A percentile compares a stretch with the other conserved stretches of the same genome.
phyloP scores from a whole-genome alignment of 129 eudicot species.

The Pseudognaphalium luteoalbum region DNA sequence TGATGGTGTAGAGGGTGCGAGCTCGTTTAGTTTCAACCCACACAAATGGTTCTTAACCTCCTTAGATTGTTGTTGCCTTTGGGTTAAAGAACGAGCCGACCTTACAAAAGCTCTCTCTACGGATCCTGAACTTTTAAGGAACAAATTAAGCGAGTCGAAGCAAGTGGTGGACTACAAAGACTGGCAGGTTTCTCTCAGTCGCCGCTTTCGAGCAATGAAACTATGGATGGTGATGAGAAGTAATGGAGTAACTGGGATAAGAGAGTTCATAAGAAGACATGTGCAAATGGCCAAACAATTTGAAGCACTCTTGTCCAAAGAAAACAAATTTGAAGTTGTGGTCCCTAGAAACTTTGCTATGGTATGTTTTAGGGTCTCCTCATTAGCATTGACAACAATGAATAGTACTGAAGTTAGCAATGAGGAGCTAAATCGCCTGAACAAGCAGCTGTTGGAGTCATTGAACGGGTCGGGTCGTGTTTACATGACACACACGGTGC shows the following conservation, averaged over 20 bases:
- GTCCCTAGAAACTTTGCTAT: slow-evolving; percentile 22
- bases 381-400: neutral
- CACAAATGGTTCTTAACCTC: slow-evolving; percentile 38
- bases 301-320: slow-evolving; percentile 20
- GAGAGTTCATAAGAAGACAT: slow-evolving; percentile 22
- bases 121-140: slow-evolving; percentile 29
- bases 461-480: neutral
- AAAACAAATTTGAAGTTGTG: slow-evolving; percentile 37
- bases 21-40: slow-evolving; percentile 29
- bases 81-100: slow-evolving; percentile 22
- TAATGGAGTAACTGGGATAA: slow-evolving; percentile 21
- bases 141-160: slow-evolving; percentile 3
- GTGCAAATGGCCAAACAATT: slow-evolving; percentile 35
- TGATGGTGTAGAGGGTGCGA: slow-evolving; percentile 36
- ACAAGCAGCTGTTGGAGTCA: neutral
- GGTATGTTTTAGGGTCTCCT: slow-evolving; percentile 3
- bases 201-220: slow-evolving; percentile 14
- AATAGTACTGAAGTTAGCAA: neutral
- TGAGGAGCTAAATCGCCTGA: neutral
- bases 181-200: slow-evolving; percentile 30
- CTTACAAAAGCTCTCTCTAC: slow-evolving; percentile 19
- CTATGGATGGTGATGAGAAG: slow-evolving; percentile 20
- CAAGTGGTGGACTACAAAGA: slow-evolving; percentile 39
- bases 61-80: slow-evolving; percentile 36
- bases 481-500: slow-evolving; percentile 1